These are phyloP conservation scores for Huntiella moniliformis DNA, from an alignment of 2,329 filamentous ascomycete species.

Conservation along the genomic window DNA sequence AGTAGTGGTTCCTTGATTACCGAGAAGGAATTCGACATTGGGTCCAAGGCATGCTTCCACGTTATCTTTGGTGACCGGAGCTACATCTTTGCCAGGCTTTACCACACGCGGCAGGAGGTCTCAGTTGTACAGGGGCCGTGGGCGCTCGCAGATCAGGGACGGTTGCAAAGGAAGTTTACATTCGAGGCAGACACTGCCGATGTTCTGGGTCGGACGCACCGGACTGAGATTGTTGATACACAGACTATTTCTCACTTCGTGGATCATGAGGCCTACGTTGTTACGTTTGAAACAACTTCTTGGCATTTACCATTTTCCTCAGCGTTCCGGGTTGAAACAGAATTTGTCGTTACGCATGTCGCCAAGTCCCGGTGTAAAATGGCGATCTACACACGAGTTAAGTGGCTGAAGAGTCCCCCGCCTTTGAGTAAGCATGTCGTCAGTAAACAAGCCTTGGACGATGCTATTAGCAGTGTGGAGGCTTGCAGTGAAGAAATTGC, in stretches of 20 bases:
- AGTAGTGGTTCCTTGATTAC: slow-evolving; percentile 59
- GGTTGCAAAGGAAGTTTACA: slow-evolving; percentile 59
- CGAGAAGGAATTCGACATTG: slow-evolving; percentile 74
- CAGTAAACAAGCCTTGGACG: slow-evolving; percentile 55
- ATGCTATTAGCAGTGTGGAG: slow-evolving; percentile 52
- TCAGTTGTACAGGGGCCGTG: slow-evolving; percentile 77
- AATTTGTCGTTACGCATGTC: slow-evolving; percentile 84
- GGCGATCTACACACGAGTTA: slow-evolving; percentile 70
- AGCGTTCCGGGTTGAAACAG: slow-evolving; percentile 66
- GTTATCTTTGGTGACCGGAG: slow-evolving; percentile 94
- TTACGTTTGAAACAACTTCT: slow-evolving; percentile 41
- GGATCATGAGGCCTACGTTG: slow-evolving; percentile 53
- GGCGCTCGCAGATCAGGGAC: slow-evolving; percentile 38
- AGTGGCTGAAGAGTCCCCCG: slow-evolving; percentile 53
- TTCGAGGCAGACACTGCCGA: slow-evolving; percentile 56
- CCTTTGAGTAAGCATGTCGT: slow-evolving; percentile 40
- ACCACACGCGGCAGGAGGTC: slow-evolving; percentile 62
- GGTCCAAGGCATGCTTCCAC: slow-evolving; percentile 86
- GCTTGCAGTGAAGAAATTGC: slow-evolving; percentile 59
- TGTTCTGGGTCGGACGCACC: slow-evolving; percentile 42
- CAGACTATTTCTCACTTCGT: slow-evolving; percentile 73
- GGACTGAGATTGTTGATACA: slow-evolving; percentile 52
- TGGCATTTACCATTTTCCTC: slow-evolving; percentile 76
- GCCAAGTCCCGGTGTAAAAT: slow-evolving; percentile 86
- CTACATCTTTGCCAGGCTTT: slow-evolving; percentile 78